Base-by-base conservation (phyloP, 2,329 filamentous ascomycete genomes). In the Phialocephala subalpina region DNA sequence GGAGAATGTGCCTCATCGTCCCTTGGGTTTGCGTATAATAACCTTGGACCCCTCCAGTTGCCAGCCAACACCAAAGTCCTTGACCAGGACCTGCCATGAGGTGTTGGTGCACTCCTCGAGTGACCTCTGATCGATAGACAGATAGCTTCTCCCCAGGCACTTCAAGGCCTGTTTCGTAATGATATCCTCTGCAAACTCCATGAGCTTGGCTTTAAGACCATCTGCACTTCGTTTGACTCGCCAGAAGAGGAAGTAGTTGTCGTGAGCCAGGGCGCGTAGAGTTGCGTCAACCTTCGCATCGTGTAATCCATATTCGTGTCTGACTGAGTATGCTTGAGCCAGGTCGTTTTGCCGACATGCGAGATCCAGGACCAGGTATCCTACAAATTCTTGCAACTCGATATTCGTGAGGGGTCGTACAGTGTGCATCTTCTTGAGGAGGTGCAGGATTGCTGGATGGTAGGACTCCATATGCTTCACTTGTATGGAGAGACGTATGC, bases 401-500 rank as follows among this genome's bases (percentile, higher is more conserved):
- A 90, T 83, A 2, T 83, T 81, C 0, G 91, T 88, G 22, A 98
- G 86, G 3, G 90, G 89, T 58, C 89, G 86, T 1, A 83, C 78
- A 0, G 85, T 82, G 73, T 97, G 92, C 67, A 98, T 89, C 8
- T 81, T 80, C 53, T 89, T 85, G 14, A 99, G 83, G 1, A 97
- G 85, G 73, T 97, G 89, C 45, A 92, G 85, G 25, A 98, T 87
- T 1, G 95, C 93, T 0, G 95, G 93, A 69, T 95, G 91, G 78
- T 98, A 99, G 1, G 94, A 94, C 72, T 97, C 93, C 72, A 91
- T 92, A 72, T 97, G 90, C 69, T 90, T 88, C 64, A 91, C 88
- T 38, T 97, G 86, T 68, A 99, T 90, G 27, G 92, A 90, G 29
- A 94, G 84, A 62, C 94, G 91, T 73, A 97, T 92, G 73, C 92